Base-by-base conservation (phyloP, 805 yeast species). In the Ogataea naganishii region DNA sequence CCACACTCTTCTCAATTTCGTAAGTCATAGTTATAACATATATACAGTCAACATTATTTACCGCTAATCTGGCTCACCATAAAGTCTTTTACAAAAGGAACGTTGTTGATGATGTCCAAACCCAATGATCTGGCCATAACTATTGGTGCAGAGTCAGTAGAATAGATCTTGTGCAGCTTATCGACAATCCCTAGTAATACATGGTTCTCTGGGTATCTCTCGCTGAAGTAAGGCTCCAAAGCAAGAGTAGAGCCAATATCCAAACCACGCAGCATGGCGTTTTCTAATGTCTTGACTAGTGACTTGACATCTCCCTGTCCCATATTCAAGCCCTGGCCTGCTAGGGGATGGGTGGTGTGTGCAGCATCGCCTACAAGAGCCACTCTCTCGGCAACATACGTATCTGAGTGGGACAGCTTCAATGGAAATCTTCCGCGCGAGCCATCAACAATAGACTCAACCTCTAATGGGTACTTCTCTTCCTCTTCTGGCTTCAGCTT, bases 331-430 rank as follows among this genome's bases (percentile, higher is more conserved):
- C 98, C 98, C 57, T 92, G 98, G 7, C 98, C 98, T 4, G 96
- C 96, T 36, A 92, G 64, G 3, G 98, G 98, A 52, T 92, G 97
- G 2, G 95, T 84, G 0, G 96, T 80, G 46, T 92, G 98, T 0
- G 97, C 97, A 2, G 98, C 97, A 56, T 92, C 98, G 16, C 98
- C 98, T 7, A 89, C 82, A n/a, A 92, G 60, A 0, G 96, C 97
- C 18, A 89, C 69, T 41, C 97, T 66, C 4, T 82, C 88, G 2
- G 74, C 74, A 13, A 84, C 75, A 50, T 92, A 92, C 1, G 81
- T 71, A 47, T 92, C 97, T 3, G 95, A 94, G 49, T 92, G 96
- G 14, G 86, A 75, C 60, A 89, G 56, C 42, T 78, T 77, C 40
- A 92, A 62, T 14, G 98, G 98, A 62, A 92, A 92, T 27, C 80